Base-by-base conservation (phyloP, 208 protist genomes). In the Zelonia costaricensis region DNA sequence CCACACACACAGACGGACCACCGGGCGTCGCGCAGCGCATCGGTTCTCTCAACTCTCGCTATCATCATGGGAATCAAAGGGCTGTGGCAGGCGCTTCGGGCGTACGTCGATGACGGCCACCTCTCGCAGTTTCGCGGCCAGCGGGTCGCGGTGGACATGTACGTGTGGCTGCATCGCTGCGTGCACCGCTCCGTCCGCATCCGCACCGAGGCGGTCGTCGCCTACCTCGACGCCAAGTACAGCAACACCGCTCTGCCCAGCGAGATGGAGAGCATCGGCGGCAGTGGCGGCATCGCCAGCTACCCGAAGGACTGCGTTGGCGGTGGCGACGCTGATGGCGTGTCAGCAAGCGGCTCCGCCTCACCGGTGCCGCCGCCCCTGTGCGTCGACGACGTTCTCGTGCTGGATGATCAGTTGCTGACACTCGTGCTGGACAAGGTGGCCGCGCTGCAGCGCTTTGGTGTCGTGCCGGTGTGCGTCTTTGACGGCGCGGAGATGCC, bases 91-190 rank as follows among this genome's bases (percentile, higher is more conserved):
- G 84, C 82, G 23, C 73, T 95, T 20, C 76, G 83, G 54, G 84
- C 73, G 30, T 82, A 88, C 31, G 78, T 79, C n/a, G 82, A 76
- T n/a, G 74, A 80, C 56, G 82, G 81, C 1, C 85, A 95, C 64
- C 52, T 95, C 15, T 78, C 71, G 22, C 82, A 91, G 56, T 95
- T 95, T 47, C 71, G 78, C 22, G 80, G 81, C 0, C 77, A 91
- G 63, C 75, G 81, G 4, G 80, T 95, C 10, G 85, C 76, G n/a
- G 70, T 95, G 10, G 89, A 95, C 68, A 95, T 91, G 81, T 95
- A 95, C 72, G 85, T 92, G n/a, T 95, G 89, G 86, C 70, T 95
- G 9, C 89, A 95, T 53, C 79, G 80, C 38, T 78, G 69, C 30
- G 58, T 90, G 10, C 68, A 77, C 16, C 63, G 69, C n/a, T 75